Evolutionary conservation across 768 basidiomycete species (phyloP).

Genomic region (Auriscalpium microsporum): DNA sequence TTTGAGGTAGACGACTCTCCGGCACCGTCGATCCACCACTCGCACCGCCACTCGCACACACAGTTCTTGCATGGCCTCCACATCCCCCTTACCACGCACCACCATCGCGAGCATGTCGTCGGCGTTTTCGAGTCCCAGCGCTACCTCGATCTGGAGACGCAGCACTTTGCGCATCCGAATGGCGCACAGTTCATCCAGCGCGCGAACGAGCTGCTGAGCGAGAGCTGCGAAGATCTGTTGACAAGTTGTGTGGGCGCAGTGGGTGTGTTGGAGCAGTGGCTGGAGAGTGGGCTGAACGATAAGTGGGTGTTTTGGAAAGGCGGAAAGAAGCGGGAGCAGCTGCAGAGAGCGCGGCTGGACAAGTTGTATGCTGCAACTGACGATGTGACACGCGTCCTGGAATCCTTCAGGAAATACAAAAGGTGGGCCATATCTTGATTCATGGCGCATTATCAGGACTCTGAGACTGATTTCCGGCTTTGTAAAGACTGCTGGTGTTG

Average conservation of each 20-base stretch:
- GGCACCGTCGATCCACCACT: conserved; percentile 1
- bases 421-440: conserved; percentile 31
- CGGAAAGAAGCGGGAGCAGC: conserved; percentile 21
- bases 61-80: conserved; percentile 13
- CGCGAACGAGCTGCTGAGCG: conserved; percentile 36
- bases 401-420: conserved; percentile 39
- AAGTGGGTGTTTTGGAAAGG: conserved; percentile 30
- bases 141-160: conserved; percentile 61
- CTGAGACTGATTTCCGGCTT: not conserved
- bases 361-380: conserved; percentile 30
- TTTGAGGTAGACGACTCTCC: conserved; percentile 4
- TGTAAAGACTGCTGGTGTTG: conserved; percentile 37
- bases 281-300: conserved; percentile 31
- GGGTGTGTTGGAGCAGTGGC: conserved; percentile 39
- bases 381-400: conserved; percentile 29
- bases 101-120: conserved; percentile 42
- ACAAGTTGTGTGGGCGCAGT: conserved; percentile 33
- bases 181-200: conserved; percentile 33
- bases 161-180: conserved; percentile 40
- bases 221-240: conserved; percentile 49
- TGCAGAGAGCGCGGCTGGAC: conserved; percentile 27
- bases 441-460: too few species aligned
- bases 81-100: not conserved
- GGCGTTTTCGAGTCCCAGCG: conserved; percentile 68
- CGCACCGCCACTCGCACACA: conserved; percentile 7